Base-by-base conservation (phyloP, 202 grass and related monocot genomes). In the Eragrostis tef region DNA sequence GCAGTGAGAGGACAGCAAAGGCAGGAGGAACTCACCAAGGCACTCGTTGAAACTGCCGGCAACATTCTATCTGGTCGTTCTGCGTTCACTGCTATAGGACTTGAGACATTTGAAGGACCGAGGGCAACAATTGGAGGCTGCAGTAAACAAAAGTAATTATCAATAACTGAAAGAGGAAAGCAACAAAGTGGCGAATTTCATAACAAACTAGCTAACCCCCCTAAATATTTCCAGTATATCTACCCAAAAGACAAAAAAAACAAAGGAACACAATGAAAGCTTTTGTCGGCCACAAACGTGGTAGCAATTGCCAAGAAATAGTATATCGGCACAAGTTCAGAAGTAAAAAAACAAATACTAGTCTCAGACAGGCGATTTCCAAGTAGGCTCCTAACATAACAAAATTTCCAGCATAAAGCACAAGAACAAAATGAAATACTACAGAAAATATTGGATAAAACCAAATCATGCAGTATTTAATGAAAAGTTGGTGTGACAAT, bases 21-120 rank as follows among this genome's bases (percentile, higher is more conserved):
- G 60, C 14, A 78, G 15, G 50, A 62, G 31, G 27, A 85, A 89
- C 90, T 87, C 78, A 99, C 96, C 87, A 99, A 70, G 81, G 86
- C 90, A 86, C 96, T 93, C 71, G 94, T 91, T 17, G 96, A 99
- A 46, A 99, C 96, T 64, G 89, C 69, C 67, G 96, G 90, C 86
- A 99, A 67, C n/a, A 93, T 88, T 56, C 96, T 88, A 52, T 99
- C 96, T 58, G 90, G 84, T 49, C 97, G 82, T 57, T 99, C 97
- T 19, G 93, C 59, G 29, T 87, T 92, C 68, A 88, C 86, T 63
- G 91, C 89, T 64, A 92, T 87, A 87, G 97, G 87, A 53, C 97
- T 97, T 71, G 93, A 93, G 79, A 87, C 85, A 86, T 93, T 96
- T 5, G 96, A 91, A 91, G 85, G 84, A 83, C 91, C 97, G 36